A percentile compares a stretch with the other conserved stretches of the same genome.
Conservation (phyloP, 2,329 filamentous ascomycete species). For the Aureobasidium zeae region DNA sequence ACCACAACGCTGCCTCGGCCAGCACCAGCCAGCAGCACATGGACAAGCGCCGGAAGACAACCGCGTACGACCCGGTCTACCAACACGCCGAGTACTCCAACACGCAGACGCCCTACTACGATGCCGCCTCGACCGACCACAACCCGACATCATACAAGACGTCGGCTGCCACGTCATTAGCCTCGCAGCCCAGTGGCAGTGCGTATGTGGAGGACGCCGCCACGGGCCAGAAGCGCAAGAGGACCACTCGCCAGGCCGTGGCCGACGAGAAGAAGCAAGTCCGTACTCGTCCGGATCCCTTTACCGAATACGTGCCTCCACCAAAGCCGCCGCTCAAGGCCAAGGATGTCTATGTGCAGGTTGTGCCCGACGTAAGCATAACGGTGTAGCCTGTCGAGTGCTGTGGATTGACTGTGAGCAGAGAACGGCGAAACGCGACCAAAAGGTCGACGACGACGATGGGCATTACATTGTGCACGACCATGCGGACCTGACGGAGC, state of each 20-base stretch:
- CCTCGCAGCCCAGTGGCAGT: constrained; percentile 53
- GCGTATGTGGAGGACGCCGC: constrained; percentile 56
- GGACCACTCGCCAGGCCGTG: constrained; percentile 66
- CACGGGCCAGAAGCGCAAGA: constrained; percentile 82
- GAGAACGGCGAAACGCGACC: constrained; percentile 24
- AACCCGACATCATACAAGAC: constrained; percentile 76
- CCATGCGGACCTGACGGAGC: constrained; percentile 73
- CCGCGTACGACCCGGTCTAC: constrained; percentile 60
- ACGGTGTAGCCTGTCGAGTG: constrained; percentile 1
- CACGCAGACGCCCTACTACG: constrained; percentile 61
- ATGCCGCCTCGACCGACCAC: constrained; percentile 67
- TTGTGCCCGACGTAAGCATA: constrained; percentile 49
- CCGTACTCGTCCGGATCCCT: constrained; percentile 52
- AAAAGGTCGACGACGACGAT: constrained; percentile 87
- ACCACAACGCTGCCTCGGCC: constrained; percentile 19
- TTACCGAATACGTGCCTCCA: constrained; percentile 74
- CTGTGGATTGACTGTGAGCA: constrained; percentile 20
- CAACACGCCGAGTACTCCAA: constrained; percentile 62
- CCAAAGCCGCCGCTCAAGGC: constrained; percentile 86
- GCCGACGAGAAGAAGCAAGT: constrained; percentile 68
- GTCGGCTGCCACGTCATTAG: constrained; percentile 70
- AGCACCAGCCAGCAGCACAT: constrained; percentile 36
- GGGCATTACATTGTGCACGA: constrained; percentile 93
- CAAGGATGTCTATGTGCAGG: constrained; percentile 50
- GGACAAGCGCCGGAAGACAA: constrained; percentile 67